Percentiles rank a stretch among this genome's conserved stretches.
phyloP scores from a whole-genome alignment of 2,329 filamentous ascomycete genomes.

The Cladosporium sp. region DNA sequence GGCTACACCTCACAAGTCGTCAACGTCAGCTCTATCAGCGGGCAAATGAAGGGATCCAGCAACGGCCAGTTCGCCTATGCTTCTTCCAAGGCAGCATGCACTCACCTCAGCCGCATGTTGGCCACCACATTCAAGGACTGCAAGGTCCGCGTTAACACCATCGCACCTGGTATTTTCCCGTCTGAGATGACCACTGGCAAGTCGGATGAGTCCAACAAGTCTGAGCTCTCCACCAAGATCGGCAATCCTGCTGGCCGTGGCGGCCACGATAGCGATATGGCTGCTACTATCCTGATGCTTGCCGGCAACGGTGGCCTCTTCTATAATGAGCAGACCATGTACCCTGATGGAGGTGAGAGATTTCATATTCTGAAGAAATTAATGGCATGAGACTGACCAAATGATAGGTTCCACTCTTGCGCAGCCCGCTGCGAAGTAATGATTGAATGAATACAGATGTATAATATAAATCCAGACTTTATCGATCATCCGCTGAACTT shows the following conservation, averaged over 20 bases:
- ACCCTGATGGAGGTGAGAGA: conserved; percentile 48
- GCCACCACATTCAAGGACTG: conserved; percentile 48
- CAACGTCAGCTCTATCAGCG: conserved; percentile 57
- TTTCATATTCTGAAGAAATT: no score
- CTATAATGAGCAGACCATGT: conserved; percentile 57
- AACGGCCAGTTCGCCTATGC: conserved; percentile 58
- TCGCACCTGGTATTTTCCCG: conserved; percentile 50
- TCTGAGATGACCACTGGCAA: conserved; percentile 52
- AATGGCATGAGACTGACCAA: neutral
- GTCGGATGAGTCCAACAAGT: conserved; percentile 52
- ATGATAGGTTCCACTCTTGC: conserved; percentile 21
- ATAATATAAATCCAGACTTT: neutral
- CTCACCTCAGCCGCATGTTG: conserved; percentile 50
- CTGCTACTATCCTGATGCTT: conserved; percentile 53
- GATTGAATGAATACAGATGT: neutral
- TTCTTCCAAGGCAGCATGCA: conserved; percentile 52
- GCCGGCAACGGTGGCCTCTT: conserved; percentile 55
- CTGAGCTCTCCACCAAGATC: conserved; percentile 43
- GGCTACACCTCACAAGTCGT: conserved; percentile 55
- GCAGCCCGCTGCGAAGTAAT: conserved; percentile 20
- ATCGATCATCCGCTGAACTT: neutral
- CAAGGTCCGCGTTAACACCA: conserved; percentile 48
- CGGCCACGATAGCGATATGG: conserved; percentile 55
- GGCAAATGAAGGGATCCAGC: conserved; percentile 53
- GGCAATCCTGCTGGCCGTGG: conserved; percentile 49